phyloP scores from a whole-genome alignment of 2,329 filamentous ascomycete species.

The Fusarium nematophilum region DNA sequence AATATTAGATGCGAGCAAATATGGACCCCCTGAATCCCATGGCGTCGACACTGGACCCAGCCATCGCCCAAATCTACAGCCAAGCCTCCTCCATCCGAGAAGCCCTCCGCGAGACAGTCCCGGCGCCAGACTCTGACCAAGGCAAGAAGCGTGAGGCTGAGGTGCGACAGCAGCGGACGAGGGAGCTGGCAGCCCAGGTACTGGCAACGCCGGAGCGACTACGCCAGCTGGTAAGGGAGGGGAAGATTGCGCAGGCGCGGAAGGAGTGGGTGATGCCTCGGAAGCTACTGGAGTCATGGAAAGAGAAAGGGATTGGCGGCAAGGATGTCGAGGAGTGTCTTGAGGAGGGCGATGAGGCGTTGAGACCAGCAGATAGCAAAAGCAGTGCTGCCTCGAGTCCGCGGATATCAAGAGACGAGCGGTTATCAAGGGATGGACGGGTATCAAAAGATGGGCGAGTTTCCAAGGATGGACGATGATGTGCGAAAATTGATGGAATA shows the following conservation, averaged over 20 bases:
- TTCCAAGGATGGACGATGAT: conserved; percentile 27
- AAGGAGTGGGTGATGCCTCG: conserved; percentile 66
- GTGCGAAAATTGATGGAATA: conserved; percentile 24
- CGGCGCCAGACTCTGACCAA: conserved; percentile 57
- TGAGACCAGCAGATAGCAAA: conserved; percentile 44
- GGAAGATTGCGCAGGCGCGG: conserved; percentile 70
- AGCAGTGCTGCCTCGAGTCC: conserved; percentile 33
- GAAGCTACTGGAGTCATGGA: conserved; percentile 64
- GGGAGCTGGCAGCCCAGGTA: conserved; percentile 71
- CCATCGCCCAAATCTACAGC: conserved; percentile 79
- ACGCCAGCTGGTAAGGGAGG: conserved; percentile 67
- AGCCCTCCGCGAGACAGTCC: conserved; percentile 60
- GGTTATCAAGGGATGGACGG: conserved; percentile 32
- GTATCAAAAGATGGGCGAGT: conserved; percentile 29
- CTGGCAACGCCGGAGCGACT: conserved; percentile 71
- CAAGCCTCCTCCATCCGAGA: conserved; percentile 67
- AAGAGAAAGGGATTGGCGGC: conserved; percentile 65
- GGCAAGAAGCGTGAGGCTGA: conserved; percentile 50
- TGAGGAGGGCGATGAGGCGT: conserved; percentile 64
- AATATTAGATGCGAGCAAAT: conserved; percentile 76
- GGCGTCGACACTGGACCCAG: conserved; percentile 77
- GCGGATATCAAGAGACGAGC: conserved; percentile 34
- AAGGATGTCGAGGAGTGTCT: conserved; percentile 65
- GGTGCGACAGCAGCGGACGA: conserved; percentile 53
- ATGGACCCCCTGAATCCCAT: conserved; percentile 84